A percentile compares a stretch with the other conserved stretches of the same genome.
These are phyloP conservation scores for Carex kokanica DNA, from an alignment of 176 grass and related monocot species.

Conservation along the genomic window DNA sequence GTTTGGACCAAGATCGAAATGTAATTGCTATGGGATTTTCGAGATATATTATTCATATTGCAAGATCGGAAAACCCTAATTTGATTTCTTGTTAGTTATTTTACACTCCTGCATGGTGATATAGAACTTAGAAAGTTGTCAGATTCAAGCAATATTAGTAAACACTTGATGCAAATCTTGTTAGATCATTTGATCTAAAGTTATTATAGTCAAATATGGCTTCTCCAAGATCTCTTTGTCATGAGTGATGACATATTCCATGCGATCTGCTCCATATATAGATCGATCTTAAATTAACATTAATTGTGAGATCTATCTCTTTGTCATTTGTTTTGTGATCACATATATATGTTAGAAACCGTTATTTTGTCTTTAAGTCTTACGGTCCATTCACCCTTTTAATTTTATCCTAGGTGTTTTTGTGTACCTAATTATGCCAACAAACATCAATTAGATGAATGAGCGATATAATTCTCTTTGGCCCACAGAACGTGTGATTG, in stretches of 20 bases:
- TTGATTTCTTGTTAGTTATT: neutral
- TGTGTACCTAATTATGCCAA: neutral
- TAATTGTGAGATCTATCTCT: neutral
- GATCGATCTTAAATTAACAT: neutral
- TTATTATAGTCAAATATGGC: neutral
- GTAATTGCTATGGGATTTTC: neutral
- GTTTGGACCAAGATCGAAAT: neutral
- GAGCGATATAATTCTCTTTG: neutral
- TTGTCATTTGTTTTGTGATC: conserved; percentile 10
- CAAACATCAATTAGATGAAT: neutral
- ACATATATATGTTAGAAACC: neutral
- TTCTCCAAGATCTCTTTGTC: neutral
- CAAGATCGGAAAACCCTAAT: conserved; percentile 7
- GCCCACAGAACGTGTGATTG: conserved; percentile 1
- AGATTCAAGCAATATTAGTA: neutral
- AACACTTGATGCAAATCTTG: neutral
- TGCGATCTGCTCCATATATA: neutral
- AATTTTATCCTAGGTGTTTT: neutral
- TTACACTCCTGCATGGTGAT: neutral
- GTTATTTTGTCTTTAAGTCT: neutral
- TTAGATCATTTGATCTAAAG: conserved; percentile 2
- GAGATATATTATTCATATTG: neutral
- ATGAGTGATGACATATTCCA: neutral
- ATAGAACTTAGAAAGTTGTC: neutral
- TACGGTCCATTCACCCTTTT: neutral